Evolutionary conservation across 1,284 basidiomycete species (phyloP).

Genomic region (Fomitopsis schrenkii): DNA sequence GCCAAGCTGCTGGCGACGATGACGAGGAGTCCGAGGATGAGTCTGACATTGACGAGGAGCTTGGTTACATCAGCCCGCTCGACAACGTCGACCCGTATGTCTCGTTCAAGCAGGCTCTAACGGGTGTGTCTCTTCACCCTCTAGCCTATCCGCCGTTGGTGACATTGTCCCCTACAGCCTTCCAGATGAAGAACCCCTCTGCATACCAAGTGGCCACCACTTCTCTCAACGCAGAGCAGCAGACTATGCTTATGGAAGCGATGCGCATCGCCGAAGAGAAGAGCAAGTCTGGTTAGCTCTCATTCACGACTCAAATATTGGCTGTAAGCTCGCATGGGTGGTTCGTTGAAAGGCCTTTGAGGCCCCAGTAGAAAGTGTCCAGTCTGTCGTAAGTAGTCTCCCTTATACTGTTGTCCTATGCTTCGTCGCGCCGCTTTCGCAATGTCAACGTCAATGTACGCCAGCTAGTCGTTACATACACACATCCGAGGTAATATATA

Average conservation of each 20-base stretch:
- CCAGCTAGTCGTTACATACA: slow-evolving; percentile 2
- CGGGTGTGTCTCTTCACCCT: slow-evolving; percentile 40
- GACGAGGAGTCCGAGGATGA: slow-evolving; percentile 46
- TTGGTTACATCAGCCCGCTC: slow-evolving; percentile 76
- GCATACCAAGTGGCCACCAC: slow-evolving; percentile 72
- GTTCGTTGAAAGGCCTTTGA: neutral
- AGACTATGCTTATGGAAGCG: slow-evolving; percentile 76
- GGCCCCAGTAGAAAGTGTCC: neutral
- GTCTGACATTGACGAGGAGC: slow-evolving; percentile 68
- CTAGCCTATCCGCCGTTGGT: neutral
- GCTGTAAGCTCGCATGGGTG: neutral
- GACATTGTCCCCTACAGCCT: slow-evolving; percentile 36
- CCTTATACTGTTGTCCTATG: neutral
- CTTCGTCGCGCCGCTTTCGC: slow-evolving; percentile 1
- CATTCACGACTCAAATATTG: neutral
- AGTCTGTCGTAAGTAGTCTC: neutral
- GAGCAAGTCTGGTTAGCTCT: neutral
- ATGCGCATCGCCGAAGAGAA: slow-evolving; percentile 55
- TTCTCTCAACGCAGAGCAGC: slow-evolving; percentile 63
- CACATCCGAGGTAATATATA: neutral
- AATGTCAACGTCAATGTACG: neutral
- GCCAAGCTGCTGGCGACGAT: slow-evolving; percentile 34
- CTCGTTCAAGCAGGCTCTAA: slow-evolving; percentile 71
- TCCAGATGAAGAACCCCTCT: slow-evolving; percentile 66
- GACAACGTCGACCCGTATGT: slow-evolving; percentile 70